Evolutionary conservation across 257 asterid species (phyloP).

Genomic region (Gynochthodes officinalis): DNA sequence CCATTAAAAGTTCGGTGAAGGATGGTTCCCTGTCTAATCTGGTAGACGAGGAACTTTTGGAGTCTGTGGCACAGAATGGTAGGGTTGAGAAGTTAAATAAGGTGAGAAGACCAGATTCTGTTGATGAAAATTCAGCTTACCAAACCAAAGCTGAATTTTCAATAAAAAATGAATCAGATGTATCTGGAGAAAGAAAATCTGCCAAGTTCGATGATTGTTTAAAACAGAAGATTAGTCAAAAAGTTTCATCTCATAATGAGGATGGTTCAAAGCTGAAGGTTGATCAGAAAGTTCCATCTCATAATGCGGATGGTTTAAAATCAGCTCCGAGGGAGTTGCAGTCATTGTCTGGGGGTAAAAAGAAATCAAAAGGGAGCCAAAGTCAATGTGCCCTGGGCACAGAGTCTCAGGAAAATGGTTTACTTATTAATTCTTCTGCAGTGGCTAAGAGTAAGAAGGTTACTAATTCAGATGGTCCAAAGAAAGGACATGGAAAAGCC

Average conservation of each 20-base stretch:
- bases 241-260: conserved; percentile 31
- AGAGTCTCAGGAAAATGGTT: conserved; percentile 36
- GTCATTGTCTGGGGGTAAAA: conserved; percentile 45
- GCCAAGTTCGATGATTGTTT: conserved; percentile 28
- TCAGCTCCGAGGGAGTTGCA: conserved; percentile 38
- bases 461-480: conserved; percentile 41
- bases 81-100: conserved; percentile 45
- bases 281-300: conserved; percentile 42
- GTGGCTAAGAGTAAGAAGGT: conserved; percentile 47
- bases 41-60: conserved; percentile 42
- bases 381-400: conserved; percentile 36
- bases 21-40: conserved; percentile 31
- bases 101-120: conserved; percentile 37
- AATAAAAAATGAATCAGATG: conserved; percentile 38
- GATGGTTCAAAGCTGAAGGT: conserved; percentile 35
- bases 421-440: conserved; percentile 39
- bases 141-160: conserved; percentile 37
- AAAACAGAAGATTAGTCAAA: conserved; percentile 37
- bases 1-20: conserved; percentile 28
- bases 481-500: conserved; percentile 48
- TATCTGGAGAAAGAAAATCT: conserved; percentile 38
- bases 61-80: conserved; percentile 38
- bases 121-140: conserved; percentile 29
- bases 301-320: conserved; percentile 39
- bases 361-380: conserved; percentile 46